These are phyloP conservation scores for Psilocybe subaeruginosa DNA, from an alignment of 768 basidiomycete genomes.

Conservation along the genomic window DNA sequence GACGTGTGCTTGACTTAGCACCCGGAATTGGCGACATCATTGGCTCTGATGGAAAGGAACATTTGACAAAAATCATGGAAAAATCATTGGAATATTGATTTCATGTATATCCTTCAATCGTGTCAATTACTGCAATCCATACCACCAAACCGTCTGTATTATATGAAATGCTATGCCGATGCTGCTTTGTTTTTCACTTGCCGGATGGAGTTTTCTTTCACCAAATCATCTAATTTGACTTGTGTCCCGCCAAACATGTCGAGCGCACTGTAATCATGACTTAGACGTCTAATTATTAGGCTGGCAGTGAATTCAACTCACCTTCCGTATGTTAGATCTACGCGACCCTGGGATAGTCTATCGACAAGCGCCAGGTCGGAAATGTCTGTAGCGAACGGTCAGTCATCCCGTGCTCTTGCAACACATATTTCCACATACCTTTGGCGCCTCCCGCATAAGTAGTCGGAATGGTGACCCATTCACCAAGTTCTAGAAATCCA, in stretches of 20 bases:
- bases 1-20: constrained; percentile 90
- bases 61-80: constrained; percentile 81
- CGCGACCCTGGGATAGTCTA: constrained; percentile 75
- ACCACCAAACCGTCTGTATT: background rate
- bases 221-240: constrained; percentile 63
- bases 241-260: constrained; percentile 74
- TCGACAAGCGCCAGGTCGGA: constrained; percentile 83
- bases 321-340: constrained; percentile 90
- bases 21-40: constrained; percentile 86
- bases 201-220: constrained; percentile 31
- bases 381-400: constrained; percentile 52
- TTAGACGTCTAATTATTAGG: background rate
- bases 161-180: background rate
- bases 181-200: constrained; percentile 15
- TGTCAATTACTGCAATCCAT: background rate
- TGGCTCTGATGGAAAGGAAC: constrained; percentile 82
- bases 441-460: constrained; percentile 98
- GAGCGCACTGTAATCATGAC: constrained; percentile 40
- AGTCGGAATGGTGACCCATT: constrained; percentile 90
- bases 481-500: constrained; percentile 70
- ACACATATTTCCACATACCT: constrained; percentile 46
- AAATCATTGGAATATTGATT: constrained; percentile 74
- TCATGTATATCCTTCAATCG: background rate
- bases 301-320: constrained; percentile 22
- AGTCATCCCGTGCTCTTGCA: background rate